Percentiles rank a stretch among this genome's conserved stretches.
Conservation (phyloP, 2,329 filamentous ascomycete genomes). For the Trichophyton benhamiae region DNA sequence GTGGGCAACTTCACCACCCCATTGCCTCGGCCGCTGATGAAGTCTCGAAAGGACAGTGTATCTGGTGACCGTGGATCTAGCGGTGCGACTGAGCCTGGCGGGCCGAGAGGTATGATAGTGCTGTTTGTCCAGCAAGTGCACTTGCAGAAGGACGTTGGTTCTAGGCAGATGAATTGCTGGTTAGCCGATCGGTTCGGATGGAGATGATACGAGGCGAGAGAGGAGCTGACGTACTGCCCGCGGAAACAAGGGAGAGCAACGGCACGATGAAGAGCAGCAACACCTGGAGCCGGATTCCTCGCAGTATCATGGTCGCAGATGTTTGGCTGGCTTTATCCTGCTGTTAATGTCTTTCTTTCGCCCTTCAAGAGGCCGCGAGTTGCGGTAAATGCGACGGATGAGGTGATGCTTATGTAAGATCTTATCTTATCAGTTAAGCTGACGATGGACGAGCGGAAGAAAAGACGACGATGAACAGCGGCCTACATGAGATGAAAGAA, state of each 20-base stretch:
- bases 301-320: not conserved
- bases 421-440: not conserved
- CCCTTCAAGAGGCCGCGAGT: not conserved
- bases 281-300: not conserved
- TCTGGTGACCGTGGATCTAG: not conserved
- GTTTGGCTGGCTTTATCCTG: not conserved
- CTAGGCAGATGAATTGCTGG: conserved; percentile 14
- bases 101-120: conserved; percentile 54
- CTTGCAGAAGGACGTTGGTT: conserved; percentile 55
- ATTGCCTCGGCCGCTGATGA: conserved; percentile 12
- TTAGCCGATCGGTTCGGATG: not conserved
- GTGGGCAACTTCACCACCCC: not conserved
- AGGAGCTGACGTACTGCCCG: conserved; percentile 24
- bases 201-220: not conserved
- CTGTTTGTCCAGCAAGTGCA: conserved; percentile 57
- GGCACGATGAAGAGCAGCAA: conserved; percentile 18
- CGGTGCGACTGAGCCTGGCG: conserved; percentile 21
- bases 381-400: not conserved
- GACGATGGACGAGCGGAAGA: not conserved
- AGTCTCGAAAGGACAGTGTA: not conserved
- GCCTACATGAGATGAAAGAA: not conserved
- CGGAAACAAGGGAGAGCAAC: conserved; percentile 21
- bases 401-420: not conserved
- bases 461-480: not conserved
- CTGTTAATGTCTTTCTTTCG: not conserved